phyloP scores from a whole-genome alignment of 768 basidiomycete species.

The Lactarius deliciosus region DNA sequence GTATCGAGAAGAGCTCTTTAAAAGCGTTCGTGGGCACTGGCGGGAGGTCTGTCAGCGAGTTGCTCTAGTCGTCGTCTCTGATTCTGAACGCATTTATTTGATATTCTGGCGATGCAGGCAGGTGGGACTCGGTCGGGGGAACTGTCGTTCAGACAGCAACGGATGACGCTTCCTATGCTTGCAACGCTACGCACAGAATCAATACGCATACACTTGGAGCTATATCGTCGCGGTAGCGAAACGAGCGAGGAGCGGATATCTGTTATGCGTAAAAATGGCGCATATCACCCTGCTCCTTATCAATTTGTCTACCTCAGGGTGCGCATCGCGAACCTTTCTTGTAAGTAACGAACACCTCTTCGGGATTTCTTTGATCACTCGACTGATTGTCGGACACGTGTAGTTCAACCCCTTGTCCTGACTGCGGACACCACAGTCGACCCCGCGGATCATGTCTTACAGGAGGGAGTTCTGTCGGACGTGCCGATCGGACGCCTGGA shows the following conservation, averaged over 20 bases:
- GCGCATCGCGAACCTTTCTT: constrained; percentile 60
- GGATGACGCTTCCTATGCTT: constrained; percentile 77
- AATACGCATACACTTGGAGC: constrained; percentile 52
- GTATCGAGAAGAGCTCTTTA: constrained; percentile 89
- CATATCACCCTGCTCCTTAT: constrained; percentile 53
- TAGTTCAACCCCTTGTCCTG: constrained; percentile 55
- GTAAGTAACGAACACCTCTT: constrained; percentile 45
- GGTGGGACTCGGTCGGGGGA: constrained; percentile 76
- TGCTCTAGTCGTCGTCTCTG: neutral
- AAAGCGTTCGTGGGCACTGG: constrained; percentile 70
- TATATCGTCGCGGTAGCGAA: constrained; percentile 27
- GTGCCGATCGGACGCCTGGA: constrained; percentile 64
- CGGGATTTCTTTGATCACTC: neutral
- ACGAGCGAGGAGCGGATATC: constrained; percentile 15
- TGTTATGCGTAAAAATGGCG: constrained; percentile 39
- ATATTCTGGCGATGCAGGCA: constrained; percentile 46
- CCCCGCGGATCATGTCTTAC: constrained; percentile 63
- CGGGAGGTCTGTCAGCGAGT: constrained; percentile 62
- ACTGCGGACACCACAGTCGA: constrained; percentile 53
- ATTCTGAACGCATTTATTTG: neutral
- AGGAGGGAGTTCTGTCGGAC: constrained; percentile 64
- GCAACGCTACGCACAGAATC: constrained; percentile 70
- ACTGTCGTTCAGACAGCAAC: constrained; percentile 73
- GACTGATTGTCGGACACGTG: constrained; percentile 13
- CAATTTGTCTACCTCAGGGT: constrained; percentile 62